A percentile compares a stretch with the other conserved stretches of the same genome.
Evolutionary conservation across 2,329 filamentous ascomycete species (phyloP).

Genomic region (Leptographium radiaticola): DNA sequence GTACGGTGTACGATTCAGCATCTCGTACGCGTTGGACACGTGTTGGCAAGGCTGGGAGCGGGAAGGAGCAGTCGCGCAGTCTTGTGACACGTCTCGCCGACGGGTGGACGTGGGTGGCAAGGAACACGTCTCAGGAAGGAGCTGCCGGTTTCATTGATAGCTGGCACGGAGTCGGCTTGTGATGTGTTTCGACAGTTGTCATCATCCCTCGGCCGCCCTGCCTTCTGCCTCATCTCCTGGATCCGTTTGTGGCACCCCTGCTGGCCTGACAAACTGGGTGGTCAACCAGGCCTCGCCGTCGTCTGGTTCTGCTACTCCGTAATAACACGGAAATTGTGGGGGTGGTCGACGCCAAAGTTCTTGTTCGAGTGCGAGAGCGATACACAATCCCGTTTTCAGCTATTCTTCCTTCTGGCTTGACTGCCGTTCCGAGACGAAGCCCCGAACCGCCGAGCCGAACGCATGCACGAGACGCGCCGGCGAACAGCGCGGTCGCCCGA

Average conservation of each 20-base stretch:
- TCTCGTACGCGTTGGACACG: background rate
- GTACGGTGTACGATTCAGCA: too few species aligned
- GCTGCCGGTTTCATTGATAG: background rate
- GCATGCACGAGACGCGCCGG: too few species aligned
- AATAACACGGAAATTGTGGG: background rate
- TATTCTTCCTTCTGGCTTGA: too few species aligned
- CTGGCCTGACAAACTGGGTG: slow-evolving; percentile 2
- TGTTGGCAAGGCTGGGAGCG: background rate
- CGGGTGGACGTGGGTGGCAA: background rate
- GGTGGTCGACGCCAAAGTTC: background rate
- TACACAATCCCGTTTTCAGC: too few species aligned
- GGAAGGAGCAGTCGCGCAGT: background rate
- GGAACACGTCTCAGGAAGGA: background rate
- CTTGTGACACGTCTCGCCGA: background rate
- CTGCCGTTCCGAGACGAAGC: too few species aligned
- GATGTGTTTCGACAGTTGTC: background rate
- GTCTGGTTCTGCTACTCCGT: slow-evolving; percentile 3
- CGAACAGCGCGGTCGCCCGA: too few species aligned
- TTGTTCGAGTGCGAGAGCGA: background rate
- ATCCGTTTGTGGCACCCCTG: slow-evolving; percentile 1
- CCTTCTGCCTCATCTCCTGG: background rate
- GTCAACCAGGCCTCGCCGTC: slow-evolving; percentile 2
- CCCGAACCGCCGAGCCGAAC: too few species aligned
- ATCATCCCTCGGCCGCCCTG: background rate
- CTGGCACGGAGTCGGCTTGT: background rate